These are phyloP conservation scores for Ceratobasidium sp. DNA, from an alignment of 1,284 basidiomycete species.

Conservation along the genomic window DNA sequence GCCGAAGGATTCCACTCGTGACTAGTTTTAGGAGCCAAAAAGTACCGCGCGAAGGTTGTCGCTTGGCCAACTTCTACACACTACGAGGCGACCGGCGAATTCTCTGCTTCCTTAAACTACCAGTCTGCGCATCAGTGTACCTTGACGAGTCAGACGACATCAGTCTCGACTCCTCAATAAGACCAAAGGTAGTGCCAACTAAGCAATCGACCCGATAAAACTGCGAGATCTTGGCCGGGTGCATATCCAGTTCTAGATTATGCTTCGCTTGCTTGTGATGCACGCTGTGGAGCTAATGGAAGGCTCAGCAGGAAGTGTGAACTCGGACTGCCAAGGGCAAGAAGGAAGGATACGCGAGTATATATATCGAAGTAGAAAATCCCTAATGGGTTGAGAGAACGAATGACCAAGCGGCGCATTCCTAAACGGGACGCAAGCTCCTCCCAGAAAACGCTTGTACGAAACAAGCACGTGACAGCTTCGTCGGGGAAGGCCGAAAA, in stretches of 20 bases:
- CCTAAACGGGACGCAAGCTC: no score
- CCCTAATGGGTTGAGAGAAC: background rate
- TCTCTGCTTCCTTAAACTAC: slow-evolving; percentile 6
- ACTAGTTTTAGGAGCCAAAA: slow-evolving; percentile 6
- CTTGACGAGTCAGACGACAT: slow-evolving; percentile 12
- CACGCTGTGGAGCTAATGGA: no score
- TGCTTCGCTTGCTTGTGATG: background rate
- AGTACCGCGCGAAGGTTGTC: background rate
- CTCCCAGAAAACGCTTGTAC: no score
- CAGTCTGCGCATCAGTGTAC: background rate
- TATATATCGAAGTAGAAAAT: no score
- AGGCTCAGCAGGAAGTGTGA: no score
- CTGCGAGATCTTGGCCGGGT: slow-evolving; percentile 22
- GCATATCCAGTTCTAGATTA: background rate
- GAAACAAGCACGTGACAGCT: no score
- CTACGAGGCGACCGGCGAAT: background rate
- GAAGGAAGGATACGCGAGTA: no score
- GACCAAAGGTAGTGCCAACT: background rate
- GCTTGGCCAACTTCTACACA: background rate
- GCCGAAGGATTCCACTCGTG: slow-evolving; percentile 31
- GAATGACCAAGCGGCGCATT: no score
- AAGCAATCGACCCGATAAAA: slow-evolving; percentile 27
- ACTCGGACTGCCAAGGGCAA: no score
- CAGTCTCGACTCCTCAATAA: background rate
- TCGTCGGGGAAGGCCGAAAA: no score